These are phyloP conservation scores for Discostella pseudostelligera DNA, from an alignment of 108 stramenopile genomes.

Conservation along the genomic window DNA sequence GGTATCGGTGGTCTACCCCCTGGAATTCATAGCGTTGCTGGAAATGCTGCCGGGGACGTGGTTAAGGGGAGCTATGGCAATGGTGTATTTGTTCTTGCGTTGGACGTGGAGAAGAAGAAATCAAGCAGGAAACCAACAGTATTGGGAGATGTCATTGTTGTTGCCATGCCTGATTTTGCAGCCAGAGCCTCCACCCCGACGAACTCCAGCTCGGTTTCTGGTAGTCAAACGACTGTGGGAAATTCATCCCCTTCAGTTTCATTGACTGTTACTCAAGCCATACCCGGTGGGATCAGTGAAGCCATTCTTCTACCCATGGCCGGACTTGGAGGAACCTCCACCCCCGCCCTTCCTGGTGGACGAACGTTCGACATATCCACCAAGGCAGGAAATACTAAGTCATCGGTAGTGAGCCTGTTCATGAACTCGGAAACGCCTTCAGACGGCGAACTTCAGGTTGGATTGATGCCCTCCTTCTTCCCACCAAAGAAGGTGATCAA, in stretches of 20 bases:
- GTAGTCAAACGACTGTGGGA: slow-evolving; percentile 17
- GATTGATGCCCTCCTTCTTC: slow-evolving; percentile 59
- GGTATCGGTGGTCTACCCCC: slow-evolving; percentile 31
- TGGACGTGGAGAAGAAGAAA: slow-evolving; percentile 41
- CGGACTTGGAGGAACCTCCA: slow-evolving; percentile 20
- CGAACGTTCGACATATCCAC: slow-evolving; percentile 67
- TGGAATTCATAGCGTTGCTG: slow-evolving; percentile 29
- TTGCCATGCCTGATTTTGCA: slow-evolving; percentile 56
- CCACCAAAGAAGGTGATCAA: slow-evolving; percentile 21
- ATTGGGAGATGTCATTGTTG: slow-evolving; percentile 60
- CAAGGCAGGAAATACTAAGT: slow-evolving; percentile 9
- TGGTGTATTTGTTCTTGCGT: slow-evolving; percentile 68
- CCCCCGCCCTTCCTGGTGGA: slow-evolving; percentile 70
- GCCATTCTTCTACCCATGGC: slow-evolving; percentile 64
- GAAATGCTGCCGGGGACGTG: slow-evolving; percentile 28
- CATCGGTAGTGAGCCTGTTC: slow-evolving; percentile 51
- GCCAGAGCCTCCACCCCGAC: slow-evolving; percentile 19
- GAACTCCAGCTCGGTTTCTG: slow-evolving; percentile 11
- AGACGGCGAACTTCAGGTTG: slow-evolving; percentile 64
- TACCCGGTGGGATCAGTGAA: slow-evolving; percentile 76
- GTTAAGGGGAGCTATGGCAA: slow-evolving; percentile 52
- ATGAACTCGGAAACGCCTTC: slow-evolving; percentile 77
- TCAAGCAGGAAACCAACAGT: slow-evolving; percentile 1
- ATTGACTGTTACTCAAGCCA: neutral
- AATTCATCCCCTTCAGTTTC: slow-evolving; percentile 10